phyloP scores from a whole-genome alignment of 1,284 basidiomycete species.

The Trichosporon coremiiforme region DNA sequence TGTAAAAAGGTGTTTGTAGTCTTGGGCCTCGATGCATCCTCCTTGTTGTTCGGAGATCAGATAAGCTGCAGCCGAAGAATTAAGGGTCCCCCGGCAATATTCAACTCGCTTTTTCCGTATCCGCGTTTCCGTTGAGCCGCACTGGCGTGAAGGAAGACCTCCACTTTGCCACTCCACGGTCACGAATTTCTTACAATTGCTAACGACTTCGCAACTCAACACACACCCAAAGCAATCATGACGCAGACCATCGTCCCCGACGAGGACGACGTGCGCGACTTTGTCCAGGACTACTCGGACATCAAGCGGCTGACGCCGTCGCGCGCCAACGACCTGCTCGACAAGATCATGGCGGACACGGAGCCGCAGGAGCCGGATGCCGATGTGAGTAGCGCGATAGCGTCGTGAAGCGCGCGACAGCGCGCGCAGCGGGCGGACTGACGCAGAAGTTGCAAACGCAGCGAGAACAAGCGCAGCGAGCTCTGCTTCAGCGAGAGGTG shows the following conservation, averaged over 20 bases:
- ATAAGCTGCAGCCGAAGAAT: neutral
- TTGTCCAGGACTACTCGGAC: constrained; percentile 30
- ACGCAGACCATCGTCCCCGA: constrained; percentile 18
- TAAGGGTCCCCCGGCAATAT: neutral
- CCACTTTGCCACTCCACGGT: constrained; percentile 1
- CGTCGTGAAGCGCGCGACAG: no score
- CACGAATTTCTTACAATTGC: constrained; percentile 12
- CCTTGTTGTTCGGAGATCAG: constrained; percentile 13
- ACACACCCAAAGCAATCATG: neutral
- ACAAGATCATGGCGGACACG: constrained; percentile 23
- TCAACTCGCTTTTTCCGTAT: constrained; percentile 5
- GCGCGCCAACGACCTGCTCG: constrained; percentile 30
- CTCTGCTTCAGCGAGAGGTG: neutral
- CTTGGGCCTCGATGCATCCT: constrained; percentile 14
- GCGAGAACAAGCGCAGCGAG: no score
- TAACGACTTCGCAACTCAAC: no score
- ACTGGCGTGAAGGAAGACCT: neutral
- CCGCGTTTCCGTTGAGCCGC: neutral
- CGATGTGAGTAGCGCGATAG: constrained; percentile 29
- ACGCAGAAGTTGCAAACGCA: no score
- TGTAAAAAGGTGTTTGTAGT: constrained; percentile 21
- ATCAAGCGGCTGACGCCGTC: constrained; percentile 28
- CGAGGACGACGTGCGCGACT: constrained; percentile 33
- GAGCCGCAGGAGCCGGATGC: constrained; percentile 27
- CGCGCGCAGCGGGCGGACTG: no score